These are phyloP conservation scores for Luffa aegyptiaca DNA, from an alignment of 306 rosid genomes.

Conservation along the genomic window DNA sequence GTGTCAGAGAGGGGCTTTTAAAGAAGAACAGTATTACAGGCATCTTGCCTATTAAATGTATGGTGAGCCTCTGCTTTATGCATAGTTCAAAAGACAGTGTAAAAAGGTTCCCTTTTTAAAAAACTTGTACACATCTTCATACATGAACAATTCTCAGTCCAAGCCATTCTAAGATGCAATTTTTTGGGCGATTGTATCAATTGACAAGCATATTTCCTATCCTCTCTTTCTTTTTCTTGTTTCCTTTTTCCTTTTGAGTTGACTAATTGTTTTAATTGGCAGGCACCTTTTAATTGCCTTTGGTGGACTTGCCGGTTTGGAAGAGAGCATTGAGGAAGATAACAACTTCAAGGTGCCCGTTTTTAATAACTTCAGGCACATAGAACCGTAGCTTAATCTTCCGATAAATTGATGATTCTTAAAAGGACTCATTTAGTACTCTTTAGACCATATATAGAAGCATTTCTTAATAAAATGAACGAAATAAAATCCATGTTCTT, in stretches of 20 bases:
- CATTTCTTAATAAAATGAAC: not conserved
- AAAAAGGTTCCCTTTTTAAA: not conserved
- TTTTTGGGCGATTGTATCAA: not conserved
- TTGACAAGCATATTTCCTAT: not conserved
- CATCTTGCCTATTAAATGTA: not conserved
- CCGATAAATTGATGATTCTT: not conserved
- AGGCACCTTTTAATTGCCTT: slow-evolving; percentile 91
- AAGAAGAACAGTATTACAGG: not conserved
- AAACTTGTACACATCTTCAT: not conserved
- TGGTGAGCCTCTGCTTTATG: not conserved
- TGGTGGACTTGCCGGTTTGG: slow-evolving; percentile 98
- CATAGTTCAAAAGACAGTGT: not conserved
- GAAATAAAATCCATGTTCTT: not conserved
- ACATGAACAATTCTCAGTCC: not conserved
- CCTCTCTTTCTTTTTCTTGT: not conserved
- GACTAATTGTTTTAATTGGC: slow-evolving; percentile 15
- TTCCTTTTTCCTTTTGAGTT: not conserved
- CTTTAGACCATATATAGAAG: not conserved
- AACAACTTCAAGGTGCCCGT: slow-evolving; percentile 46
- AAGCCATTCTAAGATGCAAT: not conserved
- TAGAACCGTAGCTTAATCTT: not conserved
- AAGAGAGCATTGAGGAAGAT: slow-evolving; percentile 94
- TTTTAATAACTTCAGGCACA: not conserved
- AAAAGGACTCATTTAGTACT: not conserved
- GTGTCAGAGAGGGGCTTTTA: not conserved